Percentiles rank a stretch among this genome's conserved stretches.
These are phyloP conservation scores for Arthroderma uncinatum DNA, from an alignment of 2,329 filamentous ascomycete species.

Conservation along the genomic window DNA sequence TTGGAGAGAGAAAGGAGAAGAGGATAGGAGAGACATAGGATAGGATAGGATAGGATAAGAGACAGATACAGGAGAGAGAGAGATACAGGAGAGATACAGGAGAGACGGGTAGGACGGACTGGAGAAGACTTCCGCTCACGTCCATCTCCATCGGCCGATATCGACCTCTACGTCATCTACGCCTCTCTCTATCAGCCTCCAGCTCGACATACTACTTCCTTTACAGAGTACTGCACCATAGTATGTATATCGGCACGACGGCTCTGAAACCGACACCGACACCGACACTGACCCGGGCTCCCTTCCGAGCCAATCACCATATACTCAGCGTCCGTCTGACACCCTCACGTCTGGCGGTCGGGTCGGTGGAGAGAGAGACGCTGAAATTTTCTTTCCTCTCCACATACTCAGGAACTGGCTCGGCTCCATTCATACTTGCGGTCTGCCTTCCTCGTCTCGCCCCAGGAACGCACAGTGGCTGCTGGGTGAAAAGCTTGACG, in stretches of 20 bases:
- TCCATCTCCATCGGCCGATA: not conserved
- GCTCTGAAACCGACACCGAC: not conserved
- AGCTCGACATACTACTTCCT: not conserved
- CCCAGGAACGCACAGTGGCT: too few relatives aligned
- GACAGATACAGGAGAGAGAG: too few relatives aligned
- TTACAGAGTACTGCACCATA: too few relatives aligned
- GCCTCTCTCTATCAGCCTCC: not conserved
- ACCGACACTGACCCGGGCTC: constrained; percentile 1
- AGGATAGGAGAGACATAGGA: too few relatives aligned
- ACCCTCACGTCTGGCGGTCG: not conserved
- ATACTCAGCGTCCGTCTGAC: not conserved
- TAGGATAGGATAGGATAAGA: too few relatives aligned
- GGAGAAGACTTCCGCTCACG: not conserved
- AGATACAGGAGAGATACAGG: not conserved
- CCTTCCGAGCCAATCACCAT: not conserved
- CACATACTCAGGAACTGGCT: not conserved
- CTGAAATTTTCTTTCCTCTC: not conserved
- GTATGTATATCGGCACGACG: not conserved
- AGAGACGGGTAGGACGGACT: not conserved
- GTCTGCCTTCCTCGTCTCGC: not conserved
- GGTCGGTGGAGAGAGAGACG: not conserved
- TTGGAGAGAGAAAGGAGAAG: too few relatives aligned
- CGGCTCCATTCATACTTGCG: not conserved
- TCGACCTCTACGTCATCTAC: not conserved
- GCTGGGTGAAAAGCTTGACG: constrained; percentile 1